phyloP scores from a whole-genome alignment of 331 rosid species.

The Arachis monticola region DNA sequence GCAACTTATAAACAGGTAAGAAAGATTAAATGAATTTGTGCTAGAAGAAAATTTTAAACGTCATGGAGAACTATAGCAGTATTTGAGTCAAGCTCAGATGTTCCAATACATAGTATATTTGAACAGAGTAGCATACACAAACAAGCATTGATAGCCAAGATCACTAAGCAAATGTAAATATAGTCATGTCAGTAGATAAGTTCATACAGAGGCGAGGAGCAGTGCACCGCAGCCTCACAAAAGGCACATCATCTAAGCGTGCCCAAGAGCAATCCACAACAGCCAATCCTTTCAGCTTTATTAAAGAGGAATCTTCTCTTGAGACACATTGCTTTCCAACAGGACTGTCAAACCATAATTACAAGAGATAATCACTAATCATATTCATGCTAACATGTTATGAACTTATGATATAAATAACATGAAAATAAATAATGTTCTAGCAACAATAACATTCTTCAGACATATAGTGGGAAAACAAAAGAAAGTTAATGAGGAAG shows the following conservation, averaged over 20 bases:
- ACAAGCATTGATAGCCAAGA: conserved; percentile 15
- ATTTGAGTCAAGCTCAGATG: conserved; percentile 18
- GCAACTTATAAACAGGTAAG: conserved; percentile 21
- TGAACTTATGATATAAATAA: neutral
- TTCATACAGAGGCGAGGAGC: conserved; percentile 91
- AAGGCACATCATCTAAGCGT: conserved; percentile 92
- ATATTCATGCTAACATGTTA: conserved; percentile 11
- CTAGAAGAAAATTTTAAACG: conserved; percentile 16
- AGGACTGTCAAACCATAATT: conserved; percentile 64
- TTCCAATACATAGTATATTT: neutral
- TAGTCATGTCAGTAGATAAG: conserved; percentile 33
- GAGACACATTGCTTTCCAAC: conserved; percentile 87
- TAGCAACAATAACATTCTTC: conserved; percentile 8
- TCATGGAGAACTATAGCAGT: conserved; percentile 9
- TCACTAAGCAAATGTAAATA: conserved; percentile 9
- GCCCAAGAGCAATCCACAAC: conserved; percentile 99
- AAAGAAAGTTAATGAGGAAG: conserved; percentile 11
- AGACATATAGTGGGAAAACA: neutral
- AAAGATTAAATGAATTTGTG: conserved; percentile 10
- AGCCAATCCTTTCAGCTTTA: conserved; percentile 79
- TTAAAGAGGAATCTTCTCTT: conserved; percentile 74
- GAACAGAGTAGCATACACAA: neutral
- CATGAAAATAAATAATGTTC: conserved; percentile 19
- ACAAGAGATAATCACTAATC: conserved; percentile 24
- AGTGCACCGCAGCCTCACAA: conserved; percentile 82